Evolutionary conservation across 73 alveolate species (phyloP), one percentile per base, ranked within the genome.

Genomic region (Effrenium voratum): DNA sequence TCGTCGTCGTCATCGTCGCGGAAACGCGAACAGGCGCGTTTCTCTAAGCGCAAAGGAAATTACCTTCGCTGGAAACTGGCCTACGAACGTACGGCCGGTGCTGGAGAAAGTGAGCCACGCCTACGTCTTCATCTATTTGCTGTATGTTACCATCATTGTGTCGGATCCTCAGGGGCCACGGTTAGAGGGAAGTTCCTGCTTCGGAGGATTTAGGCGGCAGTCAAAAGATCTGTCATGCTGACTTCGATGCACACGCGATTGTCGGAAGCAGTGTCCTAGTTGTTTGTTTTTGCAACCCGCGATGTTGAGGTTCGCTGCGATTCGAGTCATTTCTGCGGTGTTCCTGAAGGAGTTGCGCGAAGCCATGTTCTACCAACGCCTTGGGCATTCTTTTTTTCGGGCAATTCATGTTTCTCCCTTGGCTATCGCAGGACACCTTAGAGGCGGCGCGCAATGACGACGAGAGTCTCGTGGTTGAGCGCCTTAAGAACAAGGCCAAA

Each of bases 371-470:
- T n/a, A n/a, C n/a, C n/a, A n/a, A n/a, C n/a, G n/a, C n/a, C n/a
- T n/a, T n/a, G n/a, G n/a, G n/a, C n/a, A n/a, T n/a, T n/a, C n/a
- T n/a, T n/a, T n/a, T n/a, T n/a, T n/a, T n/a, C n/a, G n/a, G n/a
- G n/a, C n/a, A n/a, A n/a, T n/a, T n/a, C n/a, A n/a, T n/a, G n/a
- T n/a, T n/a, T n/a, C n/a, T n/a, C n/a, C n/a, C n/a, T n/a, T n/a
- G n/a, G n/a, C n/a, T n/a, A n/a, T 36, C 36, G 59, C 86, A 75
- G 86, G 94, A 85, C 94, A 85, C 94, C 24, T 45, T 85, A 43
- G 94, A 85, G 81, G 94, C 94, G 4, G 94, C 94, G 28, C n/a
- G 94, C 44, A 85, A 85, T 59, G 94, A 85, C 57, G 94, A 85
- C 49, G 94, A 85, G 60, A 85, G 81, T 0, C 75, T 52, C 44